Base-by-base conservation (phyloP, 2,329 filamentous ascomycete species). In the Ophiostoma quercus region DNA sequence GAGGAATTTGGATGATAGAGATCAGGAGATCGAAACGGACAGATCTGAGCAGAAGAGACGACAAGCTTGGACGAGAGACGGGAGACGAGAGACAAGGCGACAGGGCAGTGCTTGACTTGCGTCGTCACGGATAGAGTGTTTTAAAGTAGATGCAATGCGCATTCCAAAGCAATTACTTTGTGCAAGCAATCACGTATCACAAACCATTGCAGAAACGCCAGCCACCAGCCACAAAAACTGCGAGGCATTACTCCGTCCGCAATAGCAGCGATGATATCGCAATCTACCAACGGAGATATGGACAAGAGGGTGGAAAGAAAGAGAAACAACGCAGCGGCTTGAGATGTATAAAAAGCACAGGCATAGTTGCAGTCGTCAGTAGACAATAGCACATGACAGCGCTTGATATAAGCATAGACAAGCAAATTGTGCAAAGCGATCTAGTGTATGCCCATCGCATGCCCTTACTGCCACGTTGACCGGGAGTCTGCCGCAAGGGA, bases 401-500 rank as follows among this genome's bases (percentile, higher is more conserved):
- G 14, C 43, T 19, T 47, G 43, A 47, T n/a, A 47, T 47, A 47
- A 47, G 43, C 43, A 47, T 47, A 47, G 43, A n/a, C 16, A 47
- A 43, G 41, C 51, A 25, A 22, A 57, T 12, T 57, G 51, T 14
- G 25, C 4, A 12, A 22, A 51, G 57, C 25, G 22, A 62, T 29
- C 22, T 29, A 47, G 43, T 47, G 43, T 16, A 16, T 8, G 19
- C 19, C 16, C 43, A 25, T 12, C n/a, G n/a, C 25, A 14, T 57
- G n/a, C 11, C 51, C 51, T 57, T 57, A 22, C 51, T 25, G 51
- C 25, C 57, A 62, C 57, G 57, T 62, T 62, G 57, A 62, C 57
- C 57, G 57, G 57, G 57, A 32, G 25, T 62, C 57, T 62, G 57
- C 51, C 51, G 51, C 25, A 62, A 62, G 57, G 51, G 57, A 62